These are phyloP conservation scores for Plasmodiophora brassicae DNA, from an alignment of 208 protist species.

Conservation along the genomic window DNA sequence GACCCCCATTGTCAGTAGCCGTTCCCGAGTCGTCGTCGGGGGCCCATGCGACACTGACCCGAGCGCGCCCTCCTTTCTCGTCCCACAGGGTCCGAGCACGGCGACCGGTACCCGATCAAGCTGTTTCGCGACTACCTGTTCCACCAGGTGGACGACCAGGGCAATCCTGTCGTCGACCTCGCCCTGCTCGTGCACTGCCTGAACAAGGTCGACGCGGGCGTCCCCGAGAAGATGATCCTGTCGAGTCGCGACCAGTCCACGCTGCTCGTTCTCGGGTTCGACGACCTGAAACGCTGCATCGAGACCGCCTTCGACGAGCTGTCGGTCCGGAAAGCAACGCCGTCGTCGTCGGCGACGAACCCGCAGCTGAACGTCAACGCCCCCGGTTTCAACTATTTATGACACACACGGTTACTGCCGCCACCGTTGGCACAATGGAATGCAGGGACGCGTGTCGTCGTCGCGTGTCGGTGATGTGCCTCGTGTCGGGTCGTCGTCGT, in stretches of 20 bases:
- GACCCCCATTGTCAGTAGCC: constrained; percentile 40
- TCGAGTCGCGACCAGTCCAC: constrained; percentile 77
- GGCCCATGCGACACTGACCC: too few species aligned
- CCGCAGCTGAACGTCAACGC: background rate
- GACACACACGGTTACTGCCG: too few species aligned
- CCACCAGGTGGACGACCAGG: constrained; percentile 74
- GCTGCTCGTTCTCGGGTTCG: constrained; percentile 83
- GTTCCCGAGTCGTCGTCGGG: constrained; percentile 48
- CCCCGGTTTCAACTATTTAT: background rate
- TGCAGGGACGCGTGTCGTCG: too few species aligned
- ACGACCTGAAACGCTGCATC: constrained; percentile 77
- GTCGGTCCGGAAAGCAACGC: background rate
- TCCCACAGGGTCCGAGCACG: constrained; percentile 52
- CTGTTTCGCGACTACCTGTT: constrained; percentile 91
- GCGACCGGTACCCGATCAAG: constrained; percentile 71
- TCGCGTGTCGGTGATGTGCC: too few species aligned
- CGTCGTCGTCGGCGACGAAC: background rate
- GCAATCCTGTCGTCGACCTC: constrained; percentile 77
- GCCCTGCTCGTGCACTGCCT: constrained; percentile 86
- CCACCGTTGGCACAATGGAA: too few species aligned
- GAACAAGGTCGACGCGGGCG: constrained; percentile 91
- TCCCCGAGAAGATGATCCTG: constrained; percentile 81
- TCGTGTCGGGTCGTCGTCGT: too few species aligned
- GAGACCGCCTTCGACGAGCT: constrained; percentile 77
- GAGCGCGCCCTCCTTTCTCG: too few species aligned